phyloP scores from a whole-genome alignment of 2,329 filamentous ascomycete species.

The Fusarium papillatum region DNA sequence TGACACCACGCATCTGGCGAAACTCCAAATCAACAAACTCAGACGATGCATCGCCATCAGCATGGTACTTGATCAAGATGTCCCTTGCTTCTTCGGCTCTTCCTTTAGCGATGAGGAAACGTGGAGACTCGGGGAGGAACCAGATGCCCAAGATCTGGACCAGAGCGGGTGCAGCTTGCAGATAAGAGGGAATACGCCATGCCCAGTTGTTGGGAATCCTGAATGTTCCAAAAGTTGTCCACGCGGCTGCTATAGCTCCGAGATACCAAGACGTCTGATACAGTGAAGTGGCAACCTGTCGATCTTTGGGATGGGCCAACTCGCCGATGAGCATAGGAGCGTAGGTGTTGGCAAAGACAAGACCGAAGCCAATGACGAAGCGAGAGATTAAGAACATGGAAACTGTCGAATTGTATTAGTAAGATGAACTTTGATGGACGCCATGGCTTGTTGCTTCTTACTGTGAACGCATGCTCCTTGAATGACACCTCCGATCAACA shows the following conservation, averaged over 20 bases:
- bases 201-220: conserved; percentile 46
- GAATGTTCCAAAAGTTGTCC: conserved; percentile 56
- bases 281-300: conserved; percentile 64
- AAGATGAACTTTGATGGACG: neutral
- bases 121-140: conserved; percentile 71
- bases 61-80: conserved; percentile 28
- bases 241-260: conserved; percentile 57
- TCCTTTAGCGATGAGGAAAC: conserved; percentile 64
- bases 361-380: conserved; percentile 66
- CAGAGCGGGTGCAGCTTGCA: conserved; percentile 35
- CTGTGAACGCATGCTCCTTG: conserved; percentile 48
- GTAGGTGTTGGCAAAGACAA: conserved; percentile 64
- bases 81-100: conserved; percentile 53
- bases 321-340: conserved; percentile 67
- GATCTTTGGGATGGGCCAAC: conserved; percentile 65
- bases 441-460: neutral
- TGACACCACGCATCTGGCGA: conserved; percentile 29
- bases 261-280: conserved; percentile 65
- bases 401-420: conserved; percentile 38
- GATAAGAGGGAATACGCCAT: conserved; percentile 48
- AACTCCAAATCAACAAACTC: conserved; percentile 30
- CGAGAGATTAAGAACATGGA: conserved; percentile 67
- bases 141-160: conserved; percentile 50
- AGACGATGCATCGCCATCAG: neutral
- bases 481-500: conserved; percentile 52